Evolutionary conservation across 2,329 filamentous ascomycete species (phyloP), one percentile per base, ranked within the genome.

Genomic region (Colletotrichum sp.): DNA sequence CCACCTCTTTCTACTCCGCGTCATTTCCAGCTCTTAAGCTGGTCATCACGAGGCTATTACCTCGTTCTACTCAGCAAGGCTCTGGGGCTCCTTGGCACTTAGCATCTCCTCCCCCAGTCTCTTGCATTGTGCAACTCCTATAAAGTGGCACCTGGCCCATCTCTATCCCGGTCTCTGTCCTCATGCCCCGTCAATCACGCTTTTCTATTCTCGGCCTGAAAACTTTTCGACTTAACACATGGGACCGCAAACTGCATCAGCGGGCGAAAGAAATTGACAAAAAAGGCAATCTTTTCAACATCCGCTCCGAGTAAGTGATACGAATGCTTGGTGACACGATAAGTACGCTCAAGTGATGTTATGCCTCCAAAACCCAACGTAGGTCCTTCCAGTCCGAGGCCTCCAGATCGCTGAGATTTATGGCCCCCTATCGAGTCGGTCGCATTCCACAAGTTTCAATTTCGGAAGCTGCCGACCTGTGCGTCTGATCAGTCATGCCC

Each of bases 391-490:
- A 21, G 43, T 18, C 43, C 43, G 43, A 52, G 43, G 43, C 1
- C 43, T 52, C 43, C 43, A 21, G 43, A 52, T 52, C 6, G 2
- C 43, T 52, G 43, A 7, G n/a, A 2, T 13, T 52, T 0, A 52
- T 0, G 43, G 43, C 43, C 43, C 43, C 43, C 43, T 52, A 52
- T 52, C 43, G 43, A 52, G n/a, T 1, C 0, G 43, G 6, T 21
- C 0, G 3, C 43, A 1, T 0, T 26, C 30, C 61, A 7, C 28
- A 61, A 10, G 14, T n/a, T 34, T 3, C 52, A 43, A n/a, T 39
- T 34, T 60, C 66, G 66, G 65, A 34, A 68, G 66, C 66, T 5
- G 21, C 66, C 66, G 52, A 59, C n/a, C 24, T 30, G n/a, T n/a
- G 18, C 64, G 36, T 43, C 26, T 14, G 24, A 32, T 24, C n/a